Conservation (phyloP, 1,284 basidiomycete genomes). For the Trichosporon ovoides region DNA sequence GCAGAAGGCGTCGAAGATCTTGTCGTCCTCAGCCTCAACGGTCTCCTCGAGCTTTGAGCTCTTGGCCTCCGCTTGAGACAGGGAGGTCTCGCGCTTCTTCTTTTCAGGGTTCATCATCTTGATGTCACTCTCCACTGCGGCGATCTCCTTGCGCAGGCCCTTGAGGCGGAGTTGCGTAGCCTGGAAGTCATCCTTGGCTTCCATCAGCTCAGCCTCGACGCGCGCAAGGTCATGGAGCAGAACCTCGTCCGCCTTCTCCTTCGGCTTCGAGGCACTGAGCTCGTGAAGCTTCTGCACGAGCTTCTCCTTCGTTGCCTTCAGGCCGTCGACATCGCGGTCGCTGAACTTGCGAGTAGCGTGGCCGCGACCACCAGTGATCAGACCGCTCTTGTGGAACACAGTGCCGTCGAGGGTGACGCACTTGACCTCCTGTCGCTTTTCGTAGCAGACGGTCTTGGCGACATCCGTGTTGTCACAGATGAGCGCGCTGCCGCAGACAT, state of each 20-base stretch:
- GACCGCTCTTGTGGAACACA: conserved; percentile 92
- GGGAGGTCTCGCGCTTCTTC: conserved; percentile 56
- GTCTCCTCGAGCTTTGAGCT: conserved; percentile 58
- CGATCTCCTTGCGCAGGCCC: conserved; percentile 56
- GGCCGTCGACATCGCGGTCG: conserved; percentile 81
- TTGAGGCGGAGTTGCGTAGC: conserved; percentile 34
- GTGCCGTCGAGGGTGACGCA: conserved; percentile 96
- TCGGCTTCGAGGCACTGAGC: conserved; percentile 71
- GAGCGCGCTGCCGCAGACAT: conserved; percentile 89
- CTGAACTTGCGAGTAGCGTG: conserved; percentile 79
- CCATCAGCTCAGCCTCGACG: conserved; percentile 65
- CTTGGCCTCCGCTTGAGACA: conserved; percentile 56
- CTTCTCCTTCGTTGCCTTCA: conserved; percentile 67
- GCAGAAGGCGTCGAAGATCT: conserved; percentile 76
- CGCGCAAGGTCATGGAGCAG: conserved; percentile 70
- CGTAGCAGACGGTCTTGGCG: conserved; percentile 84
- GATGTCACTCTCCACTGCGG: conserved; percentile 66
- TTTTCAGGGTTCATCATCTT: conserved; percentile 63
- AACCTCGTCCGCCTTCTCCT: conserved; percentile 73
- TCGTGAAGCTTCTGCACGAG: conserved; percentile 75
- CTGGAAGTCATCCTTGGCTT: conserved; percentile 75
- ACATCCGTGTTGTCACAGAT: conserved; percentile 94
- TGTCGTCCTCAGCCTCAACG: conserved; percentile 74
- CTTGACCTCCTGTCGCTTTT: conserved; percentile 92
- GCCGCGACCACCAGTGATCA: conserved; percentile 92